Base-by-base conservation (phyloP, 164 flowering plant genomes). In the Magnolia sinica region DNA sequence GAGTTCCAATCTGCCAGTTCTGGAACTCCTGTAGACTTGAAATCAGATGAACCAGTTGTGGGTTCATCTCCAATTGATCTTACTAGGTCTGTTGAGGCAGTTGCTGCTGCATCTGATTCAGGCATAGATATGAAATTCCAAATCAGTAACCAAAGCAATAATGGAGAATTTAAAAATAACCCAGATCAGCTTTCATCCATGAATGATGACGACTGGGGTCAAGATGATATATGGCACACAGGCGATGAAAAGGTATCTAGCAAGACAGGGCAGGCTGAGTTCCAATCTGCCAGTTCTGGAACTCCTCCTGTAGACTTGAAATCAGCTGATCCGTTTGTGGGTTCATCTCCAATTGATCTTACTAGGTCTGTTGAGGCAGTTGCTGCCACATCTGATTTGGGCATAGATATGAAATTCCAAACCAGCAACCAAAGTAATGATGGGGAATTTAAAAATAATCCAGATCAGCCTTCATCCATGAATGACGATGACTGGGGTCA, bases 1-100 rank as follows among this genome's bases (percentile, higher is more conserved):
- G 86, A 85, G 70, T 91, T 93, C 76, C 89, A 88, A 71, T 84
- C 90, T 76, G 85, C 90, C 68, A 77, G 68, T 77, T 79, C 86
- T 64, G 84, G 70, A 73, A 75, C 78, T 72, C 64, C 22, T 72
- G 76, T 55, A 59, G 80, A 76, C n/a, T 72, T 82, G 1, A 82
- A 78, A 69, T 65, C 86, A 50, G 72, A 63, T 66, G 87, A 87
- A 63, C 76, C 80, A 18, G 76, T 86, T 79, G 76, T 31, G 16
- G 84, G 65, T 71, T 81, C 86, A 58, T 70, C 76, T 9, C 22
- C 76, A 18, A 75, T 69, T 49, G 82, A 83, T 79, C 66, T 73
- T 64, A 77, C 86, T 75, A 61, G 73, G 8, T 82, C 85, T 8
- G 74, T 84, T 78, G 87, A 83, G 24, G n/a, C 84, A 11, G 61